Conservation (phyloP, 2,329 filamentous ascomycete species). For the Microsporum ferrugineum region DNA sequence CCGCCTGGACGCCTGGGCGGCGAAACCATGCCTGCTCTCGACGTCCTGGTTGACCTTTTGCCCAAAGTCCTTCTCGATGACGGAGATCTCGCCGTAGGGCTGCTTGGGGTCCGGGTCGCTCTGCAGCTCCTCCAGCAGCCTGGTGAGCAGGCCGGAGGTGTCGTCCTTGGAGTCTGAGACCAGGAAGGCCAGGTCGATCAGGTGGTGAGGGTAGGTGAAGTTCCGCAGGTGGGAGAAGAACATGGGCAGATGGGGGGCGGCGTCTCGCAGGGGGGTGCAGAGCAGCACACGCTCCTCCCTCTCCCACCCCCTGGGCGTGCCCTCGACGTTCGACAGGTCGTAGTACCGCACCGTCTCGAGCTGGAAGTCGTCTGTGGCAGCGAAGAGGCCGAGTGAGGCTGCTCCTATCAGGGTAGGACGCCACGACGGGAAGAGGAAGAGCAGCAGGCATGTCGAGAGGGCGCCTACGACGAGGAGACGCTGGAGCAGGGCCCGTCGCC, state of each 20-base stretch:
- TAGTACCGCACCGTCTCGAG: constrained; percentile 96
- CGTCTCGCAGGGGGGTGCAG: constrained; percentile 88
- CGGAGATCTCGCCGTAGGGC: constrained; percentile 88
- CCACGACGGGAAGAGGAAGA: constrained; percentile 67
- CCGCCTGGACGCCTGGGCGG: constrained; percentile 80
- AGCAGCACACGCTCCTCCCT: constrained; percentile 88
- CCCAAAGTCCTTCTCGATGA: constrained; percentile 97
- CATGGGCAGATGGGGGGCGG: constrained; percentile 84
- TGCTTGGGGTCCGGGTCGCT: constrained; percentile 65
- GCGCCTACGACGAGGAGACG: constrained; percentile 51
- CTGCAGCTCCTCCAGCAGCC: constrained; percentile 69
- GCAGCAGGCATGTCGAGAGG: constrained; percentile 48
- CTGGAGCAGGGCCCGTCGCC: constrained; percentile 60
- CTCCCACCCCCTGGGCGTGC: constrained; percentile 88
- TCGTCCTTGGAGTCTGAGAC: constrained; percentile 95
- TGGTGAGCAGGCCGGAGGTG: constrained; percentile 63
- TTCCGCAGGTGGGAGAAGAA: constrained; percentile 97
- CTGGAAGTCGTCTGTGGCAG: constrained; percentile 57
- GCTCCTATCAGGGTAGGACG: constrained; percentile 49
- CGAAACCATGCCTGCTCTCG: constrained; percentile 93
- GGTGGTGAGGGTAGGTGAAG: constrained; percentile 90
- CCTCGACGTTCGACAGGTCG: constrained; percentile 82
- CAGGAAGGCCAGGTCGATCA: constrained; percentile 91
- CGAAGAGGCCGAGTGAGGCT: constrained; percentile 59
- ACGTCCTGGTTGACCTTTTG: constrained; percentile 97